Percentiles rank a stretch among this genome's conserved stretches.
phyloP scores from a whole-genome alignment of 1,284 basidiomycete genomes.

The Vanrija sp. region DNA sequence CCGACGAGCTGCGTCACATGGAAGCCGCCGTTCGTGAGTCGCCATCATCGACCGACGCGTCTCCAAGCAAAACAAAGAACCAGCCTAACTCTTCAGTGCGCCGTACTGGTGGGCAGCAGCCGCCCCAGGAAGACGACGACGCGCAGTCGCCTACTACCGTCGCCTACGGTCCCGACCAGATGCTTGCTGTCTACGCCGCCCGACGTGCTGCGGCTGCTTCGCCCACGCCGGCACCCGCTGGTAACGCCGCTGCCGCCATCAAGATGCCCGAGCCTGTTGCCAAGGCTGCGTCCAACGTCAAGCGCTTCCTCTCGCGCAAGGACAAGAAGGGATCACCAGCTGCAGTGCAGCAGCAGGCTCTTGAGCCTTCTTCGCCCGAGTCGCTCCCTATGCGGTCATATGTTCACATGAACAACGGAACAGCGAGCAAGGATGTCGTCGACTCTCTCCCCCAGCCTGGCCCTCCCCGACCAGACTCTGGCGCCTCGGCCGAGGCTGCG shows the following conservation, averaged over 20 bases:
- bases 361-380: slow-evolving; percentile 11
- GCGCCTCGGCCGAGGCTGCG: background rate
- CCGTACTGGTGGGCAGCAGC: background rate
- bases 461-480: slow-evolving; percentile 1
- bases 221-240: slow-evolving; percentile 5
- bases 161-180: slow-evolving; percentile 46
- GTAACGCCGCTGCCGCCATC: slow-evolving; percentile 2
- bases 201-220: slow-evolving; percentile 29
- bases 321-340: slow-evolving; percentile 11
- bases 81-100: too few relatives aligned
- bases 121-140: slow-evolving; percentile 1
- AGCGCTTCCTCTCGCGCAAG: slow-evolving; percentile 25
- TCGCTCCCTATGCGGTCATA: slow-evolving; percentile 33
- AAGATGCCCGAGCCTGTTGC: slow-evolving; percentile 12
- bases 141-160: slow-evolving; percentile 18
- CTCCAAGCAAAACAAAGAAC: background rate
- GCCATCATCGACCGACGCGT: background rate
- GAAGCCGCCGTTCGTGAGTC: slow-evolving; percentile 35
- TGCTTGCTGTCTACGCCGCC: slow-evolving; percentile 49
- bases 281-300: slow-evolving; percentile 21
- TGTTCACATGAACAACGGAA: slow-evolving; percentile 40
- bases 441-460: slow-evolving; percentile 33
- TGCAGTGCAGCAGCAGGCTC: background rate
- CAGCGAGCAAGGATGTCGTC: slow-evolving; percentile 26
- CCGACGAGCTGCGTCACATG: slow-evolving; percentile 44